Evolutionary conservation across 495 filamentous ascomycete species (phyloP).

Genomic region (Neurospora sp.): DNA sequence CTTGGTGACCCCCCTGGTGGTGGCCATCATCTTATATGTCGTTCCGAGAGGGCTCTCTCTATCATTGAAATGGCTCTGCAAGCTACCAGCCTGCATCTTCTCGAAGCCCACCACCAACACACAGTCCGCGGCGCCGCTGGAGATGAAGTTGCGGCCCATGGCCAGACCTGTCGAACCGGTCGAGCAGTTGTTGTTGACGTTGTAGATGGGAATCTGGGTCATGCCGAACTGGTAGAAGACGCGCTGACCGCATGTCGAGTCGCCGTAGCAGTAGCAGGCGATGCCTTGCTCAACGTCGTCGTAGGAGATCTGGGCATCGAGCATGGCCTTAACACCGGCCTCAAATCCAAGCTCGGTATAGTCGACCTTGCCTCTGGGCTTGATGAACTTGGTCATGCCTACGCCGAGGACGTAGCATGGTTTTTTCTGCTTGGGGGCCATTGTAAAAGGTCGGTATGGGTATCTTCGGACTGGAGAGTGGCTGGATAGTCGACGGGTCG

Average conservation of each 20-base stretch:
- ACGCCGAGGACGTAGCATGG: constrained; percentile 82
- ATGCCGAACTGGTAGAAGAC: constrained; percentile 99
- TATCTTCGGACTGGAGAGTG: neutral
- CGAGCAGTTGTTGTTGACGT: constrained; percentile 97
- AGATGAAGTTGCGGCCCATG: constrained; percentile 74
- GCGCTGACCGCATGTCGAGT: constrained; percentile 88
- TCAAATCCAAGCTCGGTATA: constrained; percentile 89
- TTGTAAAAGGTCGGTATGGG: constrained; percentile 11
- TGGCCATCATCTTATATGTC: constrained; percentile 66
- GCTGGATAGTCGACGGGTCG: neutral
- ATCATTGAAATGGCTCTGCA: constrained; percentile 74
- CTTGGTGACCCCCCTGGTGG: constrained; percentile 67
- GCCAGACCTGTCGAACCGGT: constrained; percentile 83
- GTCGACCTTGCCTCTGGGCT: constrained; percentile 85
- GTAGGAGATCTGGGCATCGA: constrained; percentile 92
- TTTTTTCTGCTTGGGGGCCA: constrained; percentile 36
- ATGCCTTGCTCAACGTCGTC: constrained; percentile 93
- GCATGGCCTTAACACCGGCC: constrained; percentile 89
- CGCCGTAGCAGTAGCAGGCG: constrained; percentile 97
- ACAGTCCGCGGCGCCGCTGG: constrained; percentile 71
- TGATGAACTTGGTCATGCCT: constrained; percentile 98
- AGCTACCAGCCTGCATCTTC: constrained; percentile 90
- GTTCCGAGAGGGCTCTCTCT: constrained; percentile 65
- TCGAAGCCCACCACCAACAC: constrained; percentile 91
- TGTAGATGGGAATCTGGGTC: constrained; percentile 90